These are phyloP conservation scores for Viola pubescens DNA, from an alignment of 441 rosid species.

Conservation along the genomic window DNA sequence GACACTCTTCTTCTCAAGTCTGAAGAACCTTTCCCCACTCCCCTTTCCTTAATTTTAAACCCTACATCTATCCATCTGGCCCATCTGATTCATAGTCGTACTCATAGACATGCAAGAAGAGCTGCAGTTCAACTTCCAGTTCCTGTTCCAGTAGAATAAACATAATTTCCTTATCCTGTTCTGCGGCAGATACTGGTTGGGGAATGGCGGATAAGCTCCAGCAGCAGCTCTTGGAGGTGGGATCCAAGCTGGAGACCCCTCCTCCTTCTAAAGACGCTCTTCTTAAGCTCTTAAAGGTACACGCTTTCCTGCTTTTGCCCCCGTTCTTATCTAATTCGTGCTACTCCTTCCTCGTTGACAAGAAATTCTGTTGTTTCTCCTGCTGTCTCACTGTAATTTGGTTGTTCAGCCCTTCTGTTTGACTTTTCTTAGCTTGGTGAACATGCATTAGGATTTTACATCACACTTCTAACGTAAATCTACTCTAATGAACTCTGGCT, in stretches of 20 bases:
- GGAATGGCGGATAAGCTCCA: conserved; percentile 63
- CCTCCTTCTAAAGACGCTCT: conserved; percentile 74
- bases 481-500: too few species aligned
- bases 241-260: conserved; percentile 81
- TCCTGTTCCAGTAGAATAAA: too few species aligned
- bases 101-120: too few species aligned
- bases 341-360: background rate
- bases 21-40: too few species aligned
- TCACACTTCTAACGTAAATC: too few species aligned
- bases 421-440: too few species aligned
- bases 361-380: background rate
- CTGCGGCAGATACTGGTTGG: background rate
- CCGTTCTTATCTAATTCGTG: background rate
- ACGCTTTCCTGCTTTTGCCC: conserved; percentile 17
- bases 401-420: conserved; percentile 28
- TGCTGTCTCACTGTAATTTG: conserved; percentile 9
- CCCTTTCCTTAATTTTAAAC: too few species aligned
- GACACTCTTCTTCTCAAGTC: too few species aligned
- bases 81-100: too few species aligned
- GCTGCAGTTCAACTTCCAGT: too few species aligned
- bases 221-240: conserved; percentile 68
- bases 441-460: background rate
- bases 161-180: too few species aligned
- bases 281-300: conserved; percentile 80
- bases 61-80: too few species aligned